phyloP scores from a whole-genome alignment of 257 asterid genomes.

The Solanum pennellii region DNA sequence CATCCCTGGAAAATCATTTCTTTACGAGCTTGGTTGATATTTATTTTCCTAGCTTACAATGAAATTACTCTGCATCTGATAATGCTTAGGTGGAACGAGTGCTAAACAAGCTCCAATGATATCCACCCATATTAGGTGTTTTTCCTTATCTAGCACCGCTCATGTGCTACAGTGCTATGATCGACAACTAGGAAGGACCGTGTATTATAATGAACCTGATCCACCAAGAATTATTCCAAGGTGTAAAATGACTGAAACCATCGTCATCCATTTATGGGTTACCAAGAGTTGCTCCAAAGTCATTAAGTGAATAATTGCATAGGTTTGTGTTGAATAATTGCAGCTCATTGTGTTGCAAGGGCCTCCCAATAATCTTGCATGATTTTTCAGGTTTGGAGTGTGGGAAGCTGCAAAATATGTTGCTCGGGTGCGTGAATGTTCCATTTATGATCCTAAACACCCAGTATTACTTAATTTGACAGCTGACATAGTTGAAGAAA shows the following conservation, averaged over 20 bases:
- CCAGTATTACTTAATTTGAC: slow-evolving; percentile 73
- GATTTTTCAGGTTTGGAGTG: slow-evolving; percentile 69
- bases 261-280: neutral
- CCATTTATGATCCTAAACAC: slow-evolving; percentile 62
- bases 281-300: neutral
- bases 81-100: neutral
- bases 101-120: neutral
- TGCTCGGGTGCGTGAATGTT: slow-evolving; percentile 68
- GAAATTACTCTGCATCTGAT: neutral
- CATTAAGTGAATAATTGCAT: neutral
- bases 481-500: slow-evolving; percentile 72
- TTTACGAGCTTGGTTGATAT: neutral
- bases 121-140: neutral
- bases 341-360: neutral
- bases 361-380: neutral
- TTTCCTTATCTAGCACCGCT: neutral
- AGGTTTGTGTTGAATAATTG: neutral
- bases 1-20: neutral
- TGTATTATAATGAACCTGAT: neutral
- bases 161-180: neutral
- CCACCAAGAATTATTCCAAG: neutral
- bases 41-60: neutral
- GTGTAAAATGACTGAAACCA: neutral
- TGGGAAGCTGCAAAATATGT: slow-evolving; percentile 98
- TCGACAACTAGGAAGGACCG: neutral